phyloP scores from a whole-genome alignment of 805 yeast species.

The Starmerella riodocensis region DNA sequence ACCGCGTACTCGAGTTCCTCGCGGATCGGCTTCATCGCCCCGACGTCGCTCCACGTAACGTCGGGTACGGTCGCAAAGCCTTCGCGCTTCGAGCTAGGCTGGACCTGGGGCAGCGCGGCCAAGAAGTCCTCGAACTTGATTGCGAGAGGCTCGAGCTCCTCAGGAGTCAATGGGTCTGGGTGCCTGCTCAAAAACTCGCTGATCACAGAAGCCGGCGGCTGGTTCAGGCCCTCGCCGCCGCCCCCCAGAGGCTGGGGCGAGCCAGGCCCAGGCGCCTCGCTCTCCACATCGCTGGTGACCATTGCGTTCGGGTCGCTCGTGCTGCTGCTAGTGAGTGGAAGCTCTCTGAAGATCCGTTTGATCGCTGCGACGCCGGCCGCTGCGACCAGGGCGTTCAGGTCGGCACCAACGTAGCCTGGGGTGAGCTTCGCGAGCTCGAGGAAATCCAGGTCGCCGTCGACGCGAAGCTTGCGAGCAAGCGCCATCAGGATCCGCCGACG shows the following conservation, averaged over 20 bases:
- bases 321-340: constrained; percentile 9
- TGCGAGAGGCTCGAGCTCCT: constrained; percentile 61
- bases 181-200: constrained; percentile 47
- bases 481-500: constrained; percentile 63
- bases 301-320: background rate
- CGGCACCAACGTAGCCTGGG: constrained; percentile 98
- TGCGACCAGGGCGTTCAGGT: constrained; percentile 79
- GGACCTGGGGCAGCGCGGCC: constrained; percentile 78
- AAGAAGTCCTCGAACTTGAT: constrained; percentile 71
- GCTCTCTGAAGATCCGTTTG: constrained; percentile 66
- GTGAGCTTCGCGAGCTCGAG: constrained; percentile 71
- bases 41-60: constrained; percentile 90
- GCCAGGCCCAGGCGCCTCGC: background rate
- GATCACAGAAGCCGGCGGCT: constrained; percentile 7
- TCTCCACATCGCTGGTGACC: background rate
- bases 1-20: constrained; percentile 93
- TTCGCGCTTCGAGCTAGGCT: constrained; percentile 95
- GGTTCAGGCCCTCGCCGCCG: background rate
- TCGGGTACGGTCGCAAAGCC: constrained; percentile 98
- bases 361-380: constrained; percentile 94
- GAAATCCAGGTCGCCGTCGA: constrained; percentile 59
- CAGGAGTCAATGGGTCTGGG: constrained; percentile 65
- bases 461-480: constrained; percentile 53
- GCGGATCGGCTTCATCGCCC: constrained; percentile 69
- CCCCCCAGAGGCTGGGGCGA: background rate